Evolutionary conservation across 2,329 filamentous ascomycete genomes (phyloP).

Genomic region (Aspergillus texensis): DNA sequence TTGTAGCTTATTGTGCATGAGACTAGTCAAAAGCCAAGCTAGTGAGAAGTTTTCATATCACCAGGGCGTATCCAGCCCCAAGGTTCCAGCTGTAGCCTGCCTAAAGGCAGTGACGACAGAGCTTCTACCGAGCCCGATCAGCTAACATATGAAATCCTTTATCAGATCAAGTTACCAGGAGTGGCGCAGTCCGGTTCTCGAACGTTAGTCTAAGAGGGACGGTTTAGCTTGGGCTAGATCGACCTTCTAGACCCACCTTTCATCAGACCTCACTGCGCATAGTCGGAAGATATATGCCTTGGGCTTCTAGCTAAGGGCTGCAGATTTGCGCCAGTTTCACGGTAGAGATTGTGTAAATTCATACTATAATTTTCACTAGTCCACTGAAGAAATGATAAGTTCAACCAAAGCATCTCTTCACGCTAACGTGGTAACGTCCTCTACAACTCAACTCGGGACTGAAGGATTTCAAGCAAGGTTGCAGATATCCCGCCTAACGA

Average conservation of each 20-base stretch:
- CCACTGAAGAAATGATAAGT: not conserved
- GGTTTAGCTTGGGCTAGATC: not conserved
- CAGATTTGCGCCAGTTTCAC: not conserved
- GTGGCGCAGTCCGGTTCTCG: not conserved
- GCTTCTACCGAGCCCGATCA: not conserved
- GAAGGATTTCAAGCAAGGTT: not conserved
- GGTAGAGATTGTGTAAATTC: not conserved
- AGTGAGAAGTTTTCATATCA: no score
- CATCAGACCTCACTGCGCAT: not conserved
- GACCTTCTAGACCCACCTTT: not conserved
- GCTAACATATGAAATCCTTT: not conserved
- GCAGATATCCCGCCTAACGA: not conserved
- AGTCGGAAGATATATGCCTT: not conserved
- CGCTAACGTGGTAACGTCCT: not conserved
- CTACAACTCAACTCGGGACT: not conserved
- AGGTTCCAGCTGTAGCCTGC: not conserved
- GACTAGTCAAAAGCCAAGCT: no score
- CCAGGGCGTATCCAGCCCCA: no score
- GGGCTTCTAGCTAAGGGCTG: not conserved
- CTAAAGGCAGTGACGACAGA: not conserved
- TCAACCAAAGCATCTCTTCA: not conserved
- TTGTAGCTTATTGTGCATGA: no score
- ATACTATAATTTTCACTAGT: not conserved
- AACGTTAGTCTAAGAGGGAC: not conserved
- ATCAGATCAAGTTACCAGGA: not conserved